A percentile compares a stretch with the other conserved stretches of the same genome.
Conservation (phyloP, 1,284 basidiomycete genomes). For the Melanopsichium pennsylvanicum region DNA sequence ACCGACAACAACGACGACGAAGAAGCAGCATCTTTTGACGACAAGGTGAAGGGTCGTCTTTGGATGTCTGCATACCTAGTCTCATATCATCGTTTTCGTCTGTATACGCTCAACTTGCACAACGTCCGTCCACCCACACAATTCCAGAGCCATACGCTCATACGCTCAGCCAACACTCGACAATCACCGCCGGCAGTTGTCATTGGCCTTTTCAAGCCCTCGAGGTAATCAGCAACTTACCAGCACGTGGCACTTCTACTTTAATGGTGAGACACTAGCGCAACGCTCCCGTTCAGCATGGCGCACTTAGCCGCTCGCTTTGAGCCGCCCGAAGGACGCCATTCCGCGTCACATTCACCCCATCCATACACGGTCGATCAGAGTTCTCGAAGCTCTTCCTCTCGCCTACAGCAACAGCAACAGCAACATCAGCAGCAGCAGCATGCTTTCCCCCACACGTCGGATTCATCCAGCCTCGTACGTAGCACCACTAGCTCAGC, state of each 20-base stretch:
- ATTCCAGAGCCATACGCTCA: too few relatives aligned
- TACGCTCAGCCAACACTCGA: neutral
- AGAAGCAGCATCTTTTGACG: constrained; percentile 4
- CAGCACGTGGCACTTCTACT: too few relatives aligned
- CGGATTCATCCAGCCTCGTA: constrained; percentile 12
- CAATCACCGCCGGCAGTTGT: neutral
- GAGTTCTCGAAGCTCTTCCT: constrained; percentile 8
- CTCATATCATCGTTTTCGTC: too few relatives aligned
- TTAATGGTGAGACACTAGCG: neutral
- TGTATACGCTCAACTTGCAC: too few relatives aligned
- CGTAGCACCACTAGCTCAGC: constrained; percentile 11
- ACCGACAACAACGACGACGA: constrained; percentile 12
- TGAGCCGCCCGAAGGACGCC: constrained; percentile 25
- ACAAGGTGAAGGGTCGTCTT: neutral
- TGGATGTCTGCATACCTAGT: constrained; percentile 5
- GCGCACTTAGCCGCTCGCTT: constrained; percentile 40
- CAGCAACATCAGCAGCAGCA: constrained; percentile 12
- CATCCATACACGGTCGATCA: constrained; percentile 15
- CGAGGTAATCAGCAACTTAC: too few relatives aligned
- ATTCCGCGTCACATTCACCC: constrained; percentile 16
- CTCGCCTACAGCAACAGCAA: constrained; percentile 10
- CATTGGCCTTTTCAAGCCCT: neutral
- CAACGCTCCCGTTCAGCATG: constrained; percentile 9
- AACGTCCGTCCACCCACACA: too few relatives aligned
- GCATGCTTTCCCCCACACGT: constrained; percentile 20